Evolutionary conservation across 768 basidiomycete species (phyloP), one percentile per base, ranked within the genome.

Genomic region (Nidularia pulvinata): DNA sequence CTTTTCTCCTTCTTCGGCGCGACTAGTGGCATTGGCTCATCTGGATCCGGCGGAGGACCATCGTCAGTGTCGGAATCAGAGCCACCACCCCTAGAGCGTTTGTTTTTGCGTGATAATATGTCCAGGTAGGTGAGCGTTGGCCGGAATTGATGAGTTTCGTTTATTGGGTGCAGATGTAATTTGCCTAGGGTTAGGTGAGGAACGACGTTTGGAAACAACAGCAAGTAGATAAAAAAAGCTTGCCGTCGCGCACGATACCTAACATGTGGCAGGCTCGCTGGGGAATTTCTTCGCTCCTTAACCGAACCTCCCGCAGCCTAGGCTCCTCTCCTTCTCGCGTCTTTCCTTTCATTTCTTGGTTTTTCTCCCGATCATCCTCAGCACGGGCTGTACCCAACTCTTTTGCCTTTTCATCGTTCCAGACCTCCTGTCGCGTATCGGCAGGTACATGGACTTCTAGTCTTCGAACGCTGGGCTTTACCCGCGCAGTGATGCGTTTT

Each of bases 121-220:
- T 94, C 93, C 56, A 94, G 76, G 69, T 94, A 91, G 14, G 89
- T 90, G 59, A 93, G 69, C 2, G 88, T 87, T 7, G 92, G 92
- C 45, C 91, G 85, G 58, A 94, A 78, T 66, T 94, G 93, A 62
- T 93, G 88, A 0, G 83, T 87, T 70, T 91, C 83, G 56, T 71
- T 80, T 62, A 94, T 81, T 37, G 91, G 89, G 64, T 93, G 86
- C 13, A 94, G 75, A 67, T 93, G 84, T 45, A 94, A 72, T 55
- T 79, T 81, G 35, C 87, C 91, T 90, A 54, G 14, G 34, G 43
- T 33, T 44, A 22, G 6, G 47, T 44, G 49, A 54, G 48, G 42
- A 25, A 36, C 42, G 33, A 42, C 10, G 50, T 56, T 19, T 19
- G 19, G 19, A 19, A 19, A 19, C 19, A 19, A 19, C 19, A 19